Percentiles rank a stretch among this genome's conserved stretches.
These are phyloP conservation scores for Fusarium globosum DNA, from an alignment of 2,329 filamentous ascomycete genomes.

Conservation along the genomic window DNA sequence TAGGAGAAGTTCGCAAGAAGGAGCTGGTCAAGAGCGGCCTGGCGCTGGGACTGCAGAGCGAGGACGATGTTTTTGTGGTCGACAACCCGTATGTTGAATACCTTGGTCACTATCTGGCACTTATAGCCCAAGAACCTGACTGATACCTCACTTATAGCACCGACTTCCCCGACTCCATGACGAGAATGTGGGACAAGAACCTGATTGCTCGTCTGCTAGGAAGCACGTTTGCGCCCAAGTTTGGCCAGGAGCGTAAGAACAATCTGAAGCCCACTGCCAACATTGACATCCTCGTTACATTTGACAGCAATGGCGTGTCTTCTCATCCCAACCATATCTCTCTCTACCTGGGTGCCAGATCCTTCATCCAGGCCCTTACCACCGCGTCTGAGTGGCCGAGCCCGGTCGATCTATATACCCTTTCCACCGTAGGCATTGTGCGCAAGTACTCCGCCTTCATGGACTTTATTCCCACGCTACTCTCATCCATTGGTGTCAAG, in stretches of 20 bases:
- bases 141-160: constrained; percentile 41
- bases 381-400: constrained; percentile 72
- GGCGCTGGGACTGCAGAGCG: constrained; percentile 76
- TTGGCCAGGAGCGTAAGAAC: constrained; percentile 52
- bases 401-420: constrained; percentile 86
- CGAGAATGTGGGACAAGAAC: constrained; percentile 76
- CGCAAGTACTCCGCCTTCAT: constrained; percentile 86
- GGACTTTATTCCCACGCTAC: constrained; percentile 79
- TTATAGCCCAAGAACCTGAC: neutral
- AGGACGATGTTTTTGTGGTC: constrained; percentile 86
- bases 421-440: constrained; percentile 75
- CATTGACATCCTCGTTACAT: constrained; percentile 89
- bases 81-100: constrained; percentile 72
- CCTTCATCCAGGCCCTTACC: constrained; percentile 76
- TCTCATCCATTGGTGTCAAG: constrained; percentile 51
- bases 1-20: constrained; percentile 83
- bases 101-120: neutral
- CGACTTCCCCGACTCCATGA: constrained; percentile 93
- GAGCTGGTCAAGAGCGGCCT: constrained; percentile 86
- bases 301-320: constrained; percentile 85
- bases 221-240: constrained; percentile 77
- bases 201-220: constrained; percentile 78
- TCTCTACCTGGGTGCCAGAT: constrained; percentile 81
- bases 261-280: constrained; percentile 57
- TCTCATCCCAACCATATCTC: constrained; percentile 94